Base-by-base conservation (phyloP, 1,139 yeast genomes). In the Protomyces gravidus region DNA sequence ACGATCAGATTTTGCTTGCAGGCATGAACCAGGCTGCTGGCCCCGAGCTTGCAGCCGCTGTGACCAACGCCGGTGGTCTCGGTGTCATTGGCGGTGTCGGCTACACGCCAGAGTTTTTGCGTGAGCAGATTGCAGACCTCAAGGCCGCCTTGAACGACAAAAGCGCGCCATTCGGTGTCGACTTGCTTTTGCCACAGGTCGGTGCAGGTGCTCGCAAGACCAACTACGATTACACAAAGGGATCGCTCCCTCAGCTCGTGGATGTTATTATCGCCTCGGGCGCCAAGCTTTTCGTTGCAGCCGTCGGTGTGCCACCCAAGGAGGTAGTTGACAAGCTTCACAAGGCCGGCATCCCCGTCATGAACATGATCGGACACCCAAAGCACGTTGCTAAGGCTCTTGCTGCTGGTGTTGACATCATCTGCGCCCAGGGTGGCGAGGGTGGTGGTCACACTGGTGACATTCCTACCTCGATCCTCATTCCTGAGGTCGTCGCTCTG, bases 361-460 rank as follows among this genome's bases (percentile, higher is more conserved):
- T 36, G 42, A 75, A 75, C 68, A 77, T 75, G 70, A 75, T 75
- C 56, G 83, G 80, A 13, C 69, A 75, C 21, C 77, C 76, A 1
- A 78, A 79, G 13, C 77, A 78, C 7, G 68, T 74, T 0, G 63
- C 67, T 26, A 80, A 77, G 65, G 79, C 77, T 0, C 56, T 66
- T n/a, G 60, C 63, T 13, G 53, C 64, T 1, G 75, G 73, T 1
- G 71, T 75, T 15, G 78, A 76, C 63, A 78, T 78, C n/a, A 64
- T 78, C n/a, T 69, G 76, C 30, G 71, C 75, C 45, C 82, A 78
- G 65, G 81, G 81, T 1, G 75, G 72, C 61, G 81, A 78, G 65
- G 58, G 55, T 40, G 82, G 81, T 26, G 81, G 81, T 1, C 81
- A 78, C 65, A 68, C 81, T 40, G 82, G 61, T 25, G 51, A 51